Base-by-base conservation (phyloP, 2,329 filamentous ascomycete species). In the Xylariaceae sp. region DNA sequence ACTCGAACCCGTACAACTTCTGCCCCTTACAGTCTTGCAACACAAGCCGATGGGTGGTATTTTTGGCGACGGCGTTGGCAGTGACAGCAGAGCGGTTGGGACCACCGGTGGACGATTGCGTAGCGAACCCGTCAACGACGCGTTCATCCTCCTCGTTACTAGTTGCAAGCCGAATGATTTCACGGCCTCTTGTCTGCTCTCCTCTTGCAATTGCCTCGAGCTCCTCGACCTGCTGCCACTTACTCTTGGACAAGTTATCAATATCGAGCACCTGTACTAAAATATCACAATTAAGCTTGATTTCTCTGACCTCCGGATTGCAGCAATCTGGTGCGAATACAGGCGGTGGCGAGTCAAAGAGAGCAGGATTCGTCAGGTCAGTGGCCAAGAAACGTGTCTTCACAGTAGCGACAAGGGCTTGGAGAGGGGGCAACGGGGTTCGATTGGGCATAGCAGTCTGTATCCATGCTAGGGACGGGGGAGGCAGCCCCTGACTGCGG, bases 191-290 rank as follows among this genome's bases (percentile, higher is more conserved):
- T 0, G 82, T 90, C 64, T 79, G 83, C 75, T 93, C 89, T 0
- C 90, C 90, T 10, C 88, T 81, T 68, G 88, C 85, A 50, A 86
- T 78, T 49, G 86, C 82, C 73, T 93, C 89, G 5, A 94, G 84
- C 39, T 87, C 85, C 72, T 97, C 91, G 37, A 96, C 82, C 73
- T 97, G 91, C 64, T 90, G 88, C 90, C 92, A 96, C 55, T 88
- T 82, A 67, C 88, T 91, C 55, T 83, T 81, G 1, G 87, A 82
- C 17, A 97, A 81, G 70, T 97, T 92, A 70, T 96, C 88, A 6
- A 97, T 80, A 67, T 95, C 92, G 1, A 96, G 76, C 0, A 97
- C 83, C 73, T 97, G 94, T 1, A 94, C 87, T 2, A 88, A 79
- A 0, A 93, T 79, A 37, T 90, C 83, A 1, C 79, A 80, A 0